phyloP scores from a whole-genome alignment of 176 grass and related monocot species.

The Areca catechu region DNA sequence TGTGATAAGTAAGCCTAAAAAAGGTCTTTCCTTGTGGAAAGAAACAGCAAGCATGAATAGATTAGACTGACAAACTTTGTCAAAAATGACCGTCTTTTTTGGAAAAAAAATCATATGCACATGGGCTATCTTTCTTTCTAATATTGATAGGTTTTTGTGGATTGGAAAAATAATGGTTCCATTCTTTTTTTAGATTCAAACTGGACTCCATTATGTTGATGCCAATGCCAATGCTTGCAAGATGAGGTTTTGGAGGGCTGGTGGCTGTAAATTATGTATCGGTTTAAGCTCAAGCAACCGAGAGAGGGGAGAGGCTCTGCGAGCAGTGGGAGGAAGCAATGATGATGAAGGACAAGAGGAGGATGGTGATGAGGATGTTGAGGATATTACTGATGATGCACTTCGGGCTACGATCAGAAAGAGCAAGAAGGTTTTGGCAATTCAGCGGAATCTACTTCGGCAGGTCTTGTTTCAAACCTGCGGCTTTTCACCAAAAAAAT shows the following conservation, averaged over 20 bases:
- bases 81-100: no score
- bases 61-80: no score
- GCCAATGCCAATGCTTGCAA: conserved; percentile 7
- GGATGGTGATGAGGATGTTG: conserved; percentile 2
- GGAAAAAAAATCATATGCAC: no score
- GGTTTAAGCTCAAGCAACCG: conserved; percentile 3
- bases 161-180: not conserved
- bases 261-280: conserved; percentile 16
- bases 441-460: conserved; percentile 35
- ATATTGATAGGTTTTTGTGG: not conserved
- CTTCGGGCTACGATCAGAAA: conserved; percentile 34
- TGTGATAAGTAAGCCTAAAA: no score
- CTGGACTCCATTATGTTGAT: conserved; percentile 3
- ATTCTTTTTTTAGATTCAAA: conserved; percentile 10
- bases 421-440: conserved; percentile 50
- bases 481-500: not conserved
- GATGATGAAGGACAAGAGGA: conserved; percentile 16
- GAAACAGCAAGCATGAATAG: no score
- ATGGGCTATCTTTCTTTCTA: not conserved
- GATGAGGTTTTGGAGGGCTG: conserved; percentile 18
- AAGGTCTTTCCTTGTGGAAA: no score
- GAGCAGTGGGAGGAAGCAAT: conserved; percentile 3
- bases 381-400: conserved; percentile 23
- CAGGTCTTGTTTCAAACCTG: conserved; percentile 29
- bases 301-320: conserved; percentile 13